Base-by-base conservation (phyloP, 2,329 filamentous ascomycete genomes). In the Dactylella cylindrospora region DNA sequence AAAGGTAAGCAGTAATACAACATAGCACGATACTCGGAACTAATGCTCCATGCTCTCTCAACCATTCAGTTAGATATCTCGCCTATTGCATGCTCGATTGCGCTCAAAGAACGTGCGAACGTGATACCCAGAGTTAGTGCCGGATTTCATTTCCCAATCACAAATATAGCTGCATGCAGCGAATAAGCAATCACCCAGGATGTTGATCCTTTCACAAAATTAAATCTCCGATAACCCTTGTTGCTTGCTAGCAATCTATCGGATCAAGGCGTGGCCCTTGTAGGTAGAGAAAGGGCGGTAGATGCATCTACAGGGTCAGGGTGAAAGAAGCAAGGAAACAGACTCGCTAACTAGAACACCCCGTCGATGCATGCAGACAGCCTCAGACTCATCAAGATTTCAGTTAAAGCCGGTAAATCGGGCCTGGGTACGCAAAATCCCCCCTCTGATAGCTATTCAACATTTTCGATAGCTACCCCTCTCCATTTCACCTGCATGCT, bases 321-420 rank as follows among this genome's bases (percentile, higher is more conserved):
- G 45, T 29, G 20, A 29, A 5, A 10, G n/a, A 72, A 70, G 72
- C 78, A 3, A 77, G 78, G 31, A 73, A 76, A 3, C 78, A 90
- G 67, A 80, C 86, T 0, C 89, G 88, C 68, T 73, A 84, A 10
- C 72, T 91, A 52, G 80, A 79, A 54, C 74, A 79, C 67, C 68
- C 72, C 53, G 60, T 65, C 62, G 60, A 70, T 35, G 67, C 38
- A 67, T 68, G 36, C 72, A 69, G 31, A 74, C 78, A 61, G 69
- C 77, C 12, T 70, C 82, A 23, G 85, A 51, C 71, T 88, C 15
- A 75, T 88, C 70, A 84, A 80, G 68, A 73, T 88, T 66, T 84
- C 83, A 8, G 74, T 94, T 53, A 87, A 84, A 70, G 78, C 84
- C 3, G 79, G 79, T 15, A 80, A 77, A 67, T 76, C 76, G 32